Conservation (phyloP, 768 basidiomycete species). For the Russula virescens region DNA sequence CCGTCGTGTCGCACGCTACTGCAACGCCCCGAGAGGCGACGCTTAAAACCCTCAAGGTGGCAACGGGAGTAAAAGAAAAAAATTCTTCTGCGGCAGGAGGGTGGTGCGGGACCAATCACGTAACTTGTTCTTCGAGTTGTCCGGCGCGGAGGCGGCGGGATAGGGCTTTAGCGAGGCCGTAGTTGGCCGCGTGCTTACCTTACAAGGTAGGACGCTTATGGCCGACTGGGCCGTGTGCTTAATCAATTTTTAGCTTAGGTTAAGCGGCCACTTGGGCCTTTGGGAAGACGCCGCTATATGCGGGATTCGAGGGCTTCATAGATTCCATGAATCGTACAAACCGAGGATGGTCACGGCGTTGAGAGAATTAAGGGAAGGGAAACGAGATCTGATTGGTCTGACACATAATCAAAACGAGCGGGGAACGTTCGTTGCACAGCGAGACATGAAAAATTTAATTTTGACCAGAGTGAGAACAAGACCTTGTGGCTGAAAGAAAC, state of each 20-base stretch:
- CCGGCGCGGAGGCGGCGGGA: neutral
- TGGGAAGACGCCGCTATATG: conserved; percentile 9
- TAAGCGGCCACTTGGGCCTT: conserved; percentile 11
- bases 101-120: neutral
- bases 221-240: conserved; percentile 7
- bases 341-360: conserved; percentile 6
- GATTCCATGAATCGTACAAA: neutral
- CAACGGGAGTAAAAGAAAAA: conserved; percentile 12
- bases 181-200: neutral
- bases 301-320: neutral
- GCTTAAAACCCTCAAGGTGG: neutral
- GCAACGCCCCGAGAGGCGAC: no score
- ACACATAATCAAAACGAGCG: neutral
- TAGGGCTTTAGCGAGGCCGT: neutral
- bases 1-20: neutral
- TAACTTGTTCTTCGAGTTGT: neutral
- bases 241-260: conserved; percentile 18
- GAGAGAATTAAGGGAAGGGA: neutral
- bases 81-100: neutral
- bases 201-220: conserved; percentile 2
- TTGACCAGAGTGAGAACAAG: conserved; percentile 16
- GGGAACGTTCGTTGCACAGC: neutral
- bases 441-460: conserved; percentile 3
- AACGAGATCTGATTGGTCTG: conserved; percentile 1
- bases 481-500: conserved; percentile 16